Evolutionary conservation across 441 rosid genomes (phyloP).

Genomic region (Populus hybrid): DNA sequence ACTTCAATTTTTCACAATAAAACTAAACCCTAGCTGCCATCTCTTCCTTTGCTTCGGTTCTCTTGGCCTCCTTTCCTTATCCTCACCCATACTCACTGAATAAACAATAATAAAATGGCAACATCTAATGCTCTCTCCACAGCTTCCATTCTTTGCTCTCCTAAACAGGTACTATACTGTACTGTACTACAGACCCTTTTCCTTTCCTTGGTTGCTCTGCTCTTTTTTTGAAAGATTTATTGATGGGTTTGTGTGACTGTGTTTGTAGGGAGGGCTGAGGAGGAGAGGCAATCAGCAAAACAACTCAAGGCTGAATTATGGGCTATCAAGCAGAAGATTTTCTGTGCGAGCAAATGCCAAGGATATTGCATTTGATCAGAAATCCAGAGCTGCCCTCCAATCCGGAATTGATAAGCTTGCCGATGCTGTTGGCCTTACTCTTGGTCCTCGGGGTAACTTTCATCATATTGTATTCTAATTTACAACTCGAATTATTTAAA

Average conservation of each 20-base stretch:
- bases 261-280: conserved; percentile 23
- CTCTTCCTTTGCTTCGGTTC: too few relatives aligned
- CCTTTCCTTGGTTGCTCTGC: background rate
- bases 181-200: background rate
- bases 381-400: conserved; percentile 81
- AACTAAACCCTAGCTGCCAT: too few relatives aligned
- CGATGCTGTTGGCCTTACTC: conserved; percentile 89
- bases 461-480: background rate
- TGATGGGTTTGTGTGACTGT: background rate
- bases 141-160: conserved; percentile 66
- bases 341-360: conserved; percentile 74
- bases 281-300: conserved; percentile 53
- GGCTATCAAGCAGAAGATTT: conserved; percentile 50
- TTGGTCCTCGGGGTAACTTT: conserved; percentile 87
- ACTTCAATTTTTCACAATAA: too few relatives aligned
- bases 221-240: too few relatives aligned
- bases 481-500: background rate
- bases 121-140: too few relatives aligned
- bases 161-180: conserved; percentile 53
- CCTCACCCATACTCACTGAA: too few relatives aligned
- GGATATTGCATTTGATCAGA: conserved; percentile 88
- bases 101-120: too few relatives aligned
- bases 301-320: conserved; percentile 51
- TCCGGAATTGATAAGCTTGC: conserved; percentile 93
- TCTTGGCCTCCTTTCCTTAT: too few relatives aligned